Evolutionary conservation across 192 early-diverging fungal species (phyloP), one percentile per base, ranked within the genome.

Genomic region (Piromyces sp.): DNA sequence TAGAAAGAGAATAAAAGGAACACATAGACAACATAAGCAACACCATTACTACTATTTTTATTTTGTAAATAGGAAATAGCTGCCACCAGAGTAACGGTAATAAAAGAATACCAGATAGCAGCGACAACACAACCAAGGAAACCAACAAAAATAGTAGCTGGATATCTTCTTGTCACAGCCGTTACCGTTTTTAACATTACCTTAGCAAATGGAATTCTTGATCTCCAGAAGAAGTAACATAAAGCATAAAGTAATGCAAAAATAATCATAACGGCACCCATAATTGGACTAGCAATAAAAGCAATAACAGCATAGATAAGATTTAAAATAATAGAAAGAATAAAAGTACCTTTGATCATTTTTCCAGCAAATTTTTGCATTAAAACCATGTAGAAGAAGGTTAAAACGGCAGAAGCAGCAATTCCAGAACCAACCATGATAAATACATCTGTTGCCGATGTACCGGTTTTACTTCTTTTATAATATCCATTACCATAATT

Each of bases 291-390:
- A n/a, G 37, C 29, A 31, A 79, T 31, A 81, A 87, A 33, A 80
- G 82, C 84, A 82, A 83, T 83, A 9, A 82, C 85, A n/a, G 86
- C 88, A 26, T 86, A n/a, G 0, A 82, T 88, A 22, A 86, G 30
- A n/a, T 85, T 40, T 12, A 88, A 79, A 68, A 89, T 28, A 17
- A 87, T 81, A 80, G 88, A 79, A 68, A 89, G 19, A 17, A 87
- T 81, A 80, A 87, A 83, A 33, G 88, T 83, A 51, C 86, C 78
- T 42, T 86, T 87, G 85, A 91, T 91, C n/a, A 91, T 78, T 29
- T 84, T 86, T 16, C 87, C 88, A 15, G 90, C 83, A 84, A 87
- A 91, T 80, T 22, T 51, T 51, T 51, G 42, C 17, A 51, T 51
- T 51, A 51, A 51, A 51, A 22, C 6, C 17, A 51, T 51, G 16